Conservation (phyloP, 2,329 filamentous ascomycete species). For the Raffaelea ambrosiae region DNA sequence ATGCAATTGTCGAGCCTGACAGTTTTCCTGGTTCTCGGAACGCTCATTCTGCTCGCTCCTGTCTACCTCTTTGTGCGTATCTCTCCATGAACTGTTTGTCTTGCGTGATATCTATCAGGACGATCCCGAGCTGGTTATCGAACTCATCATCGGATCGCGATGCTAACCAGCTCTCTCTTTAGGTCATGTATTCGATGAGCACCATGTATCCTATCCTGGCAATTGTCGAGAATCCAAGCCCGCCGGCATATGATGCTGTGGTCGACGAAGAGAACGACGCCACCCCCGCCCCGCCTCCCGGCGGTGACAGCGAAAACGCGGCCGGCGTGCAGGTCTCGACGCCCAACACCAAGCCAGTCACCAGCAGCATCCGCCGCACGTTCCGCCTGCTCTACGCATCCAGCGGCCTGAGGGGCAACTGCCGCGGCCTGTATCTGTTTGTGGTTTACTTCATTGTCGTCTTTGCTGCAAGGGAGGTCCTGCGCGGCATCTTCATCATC, state of each 20-base stretch:
- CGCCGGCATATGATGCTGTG: slow-evolving; percentile 45
- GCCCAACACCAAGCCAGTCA: slow-evolving; percentile 28
- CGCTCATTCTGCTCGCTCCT: slow-evolving; percentile 33
- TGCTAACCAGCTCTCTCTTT: background rate
- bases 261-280: slow-evolving; percentile 25
- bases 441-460: slow-evolving; percentile 34
- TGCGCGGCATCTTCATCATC: slow-evolving; percentile 35
- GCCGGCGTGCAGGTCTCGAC: slow-evolving; percentile 19
- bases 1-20: too few species aligned
- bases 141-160: too few species aligned
- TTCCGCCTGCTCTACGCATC: slow-evolving; percentile 48
- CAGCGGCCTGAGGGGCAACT: slow-evolving; percentile 56
- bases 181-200: slow-evolving; percentile 43
- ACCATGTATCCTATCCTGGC: slow-evolving; percentile 45
- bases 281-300: background rate
- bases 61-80: slow-evolving; percentile 30
- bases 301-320: slow-evolving; percentile 23
- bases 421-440: slow-evolving; percentile 51
- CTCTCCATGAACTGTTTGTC: too few species aligned
- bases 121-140: too few species aligned
- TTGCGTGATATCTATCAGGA: too few species aligned
- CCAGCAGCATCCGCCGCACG: slow-evolving; percentile 41
- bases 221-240: slow-evolving; percentile 49
- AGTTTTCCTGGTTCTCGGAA: slow-evolving; percentile 27
- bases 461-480: slow-evolving; percentile 18